A percentile compares a stretch with the other conserved stretches of the same genome.
phyloP scores from a whole-genome alignment of 441 rosid genomes.

The Cnidoscolus chayamansa region DNA sequence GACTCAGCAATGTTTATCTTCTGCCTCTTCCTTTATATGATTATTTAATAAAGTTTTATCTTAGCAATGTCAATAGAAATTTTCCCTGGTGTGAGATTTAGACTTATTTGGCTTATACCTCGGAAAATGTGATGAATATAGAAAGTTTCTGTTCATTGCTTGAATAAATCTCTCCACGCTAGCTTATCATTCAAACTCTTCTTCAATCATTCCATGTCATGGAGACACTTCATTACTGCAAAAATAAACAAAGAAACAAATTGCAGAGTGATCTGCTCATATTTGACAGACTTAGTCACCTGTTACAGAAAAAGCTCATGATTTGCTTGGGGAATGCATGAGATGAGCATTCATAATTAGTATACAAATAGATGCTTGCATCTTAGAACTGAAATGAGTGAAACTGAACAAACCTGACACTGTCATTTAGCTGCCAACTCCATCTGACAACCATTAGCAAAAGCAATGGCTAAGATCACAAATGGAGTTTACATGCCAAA shows the following conservation, averaged over 20 bases:
- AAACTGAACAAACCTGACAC: not conserved
- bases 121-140: too few relatives aligned
- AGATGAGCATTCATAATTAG: conserved; percentile 13
- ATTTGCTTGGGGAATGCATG: conserved; percentile 1
- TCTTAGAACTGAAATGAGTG: conserved; percentile 10
- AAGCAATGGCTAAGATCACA: conserved; percentile 84
- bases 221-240: not conserved
- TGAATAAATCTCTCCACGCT: too few relatives aligned
- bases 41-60: not conserved
- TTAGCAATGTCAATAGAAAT: not conserved
- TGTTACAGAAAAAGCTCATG: not conserved
- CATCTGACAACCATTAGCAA: conserved; percentile 63
- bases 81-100: not conserved
- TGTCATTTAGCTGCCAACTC: conserved; percentile 1
- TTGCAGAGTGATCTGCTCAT: not conserved
- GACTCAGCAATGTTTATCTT: not conserved
- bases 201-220: not conserved
- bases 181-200: not conserved
- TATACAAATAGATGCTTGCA: conserved; percentile 18
- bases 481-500: conserved; percentile 95
- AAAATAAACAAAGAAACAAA: not conserved
- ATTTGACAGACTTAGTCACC: not conserved
- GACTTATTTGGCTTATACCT: too few relatives aligned
- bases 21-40: not conserved
- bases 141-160: too few relatives aligned